phyloP scores from a whole-genome alignment of 2,329 filamentous ascomycete genomes.

The Penicillium griseofulvum region DNA sequence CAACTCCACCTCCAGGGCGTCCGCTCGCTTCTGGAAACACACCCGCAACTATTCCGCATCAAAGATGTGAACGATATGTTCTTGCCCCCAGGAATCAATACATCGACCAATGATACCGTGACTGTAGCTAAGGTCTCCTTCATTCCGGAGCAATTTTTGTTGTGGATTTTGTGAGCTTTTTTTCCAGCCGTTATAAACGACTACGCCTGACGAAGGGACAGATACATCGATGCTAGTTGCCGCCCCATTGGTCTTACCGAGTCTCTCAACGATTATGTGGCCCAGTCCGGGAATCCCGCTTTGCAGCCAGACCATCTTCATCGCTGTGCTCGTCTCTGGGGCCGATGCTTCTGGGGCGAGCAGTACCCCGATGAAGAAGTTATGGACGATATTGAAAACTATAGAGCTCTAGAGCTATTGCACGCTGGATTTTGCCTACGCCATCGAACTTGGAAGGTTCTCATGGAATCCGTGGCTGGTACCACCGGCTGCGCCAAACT shows the following conservation, averaged over 20 bases:
- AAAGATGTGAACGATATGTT: constrained; percentile 32
- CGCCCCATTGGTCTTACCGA: constrained; percentile 30
- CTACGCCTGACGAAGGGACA: constrained; percentile 7
- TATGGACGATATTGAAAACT: constrained; percentile 41
- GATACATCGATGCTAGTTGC: constrained; percentile 32
- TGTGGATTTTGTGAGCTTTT: constrained; percentile 35
- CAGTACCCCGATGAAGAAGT: constrained; percentile 39
- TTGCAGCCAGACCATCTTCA: constrained; percentile 35
- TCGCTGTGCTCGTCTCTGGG: constrained; percentile 36
- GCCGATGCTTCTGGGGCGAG: constrained; percentile 37
- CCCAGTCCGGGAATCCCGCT: constrained; percentile 31
- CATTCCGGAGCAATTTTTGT: constrained; percentile 36
- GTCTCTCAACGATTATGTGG: constrained; percentile 34
- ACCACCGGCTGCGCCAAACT: constrained; percentile 17
- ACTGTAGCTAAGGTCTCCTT: constrained; percentile 28
- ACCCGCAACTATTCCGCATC: constrained; percentile 32
- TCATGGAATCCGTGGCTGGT: constrained; percentile 21
- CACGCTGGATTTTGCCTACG: constrained; percentile 31
- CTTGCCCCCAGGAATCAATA: constrained; percentile 18
- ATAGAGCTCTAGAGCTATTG: constrained; percentile 34
- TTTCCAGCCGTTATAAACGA: not conserved
- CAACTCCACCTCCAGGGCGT: constrained; percentile 39
- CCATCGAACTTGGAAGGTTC: constrained; percentile 30
- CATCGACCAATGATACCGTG: constrained; percentile 7
- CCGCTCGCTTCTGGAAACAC: constrained; percentile 36